Evolutionary conservation across 352 stramenopile species (phyloP).

Genomic region (Globisporangium heterothallicum): DNA sequence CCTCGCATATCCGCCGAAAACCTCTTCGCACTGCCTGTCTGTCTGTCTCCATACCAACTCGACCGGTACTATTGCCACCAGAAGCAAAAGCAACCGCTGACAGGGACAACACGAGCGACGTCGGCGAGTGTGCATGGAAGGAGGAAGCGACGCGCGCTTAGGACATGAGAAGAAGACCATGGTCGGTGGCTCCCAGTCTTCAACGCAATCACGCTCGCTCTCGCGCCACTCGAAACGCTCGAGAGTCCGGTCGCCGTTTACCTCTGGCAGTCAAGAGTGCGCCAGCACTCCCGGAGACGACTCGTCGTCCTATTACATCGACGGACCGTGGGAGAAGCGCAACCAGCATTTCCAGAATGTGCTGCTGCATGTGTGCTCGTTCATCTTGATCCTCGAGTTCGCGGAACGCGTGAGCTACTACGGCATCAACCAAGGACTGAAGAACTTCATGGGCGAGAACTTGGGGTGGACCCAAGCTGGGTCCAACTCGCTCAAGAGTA

Average conservation of each 20-base stretch:
- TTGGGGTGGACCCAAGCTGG: conserved; percentile 71
- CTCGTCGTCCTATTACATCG: conserved; percentile 65
- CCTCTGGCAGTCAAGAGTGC: conserved; percentile 30
- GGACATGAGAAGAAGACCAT: conserved; percentile 4
- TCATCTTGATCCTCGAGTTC: conserved; percentile 86
- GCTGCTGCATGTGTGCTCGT: conserved; percentile 77
- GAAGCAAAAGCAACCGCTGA: neutral
- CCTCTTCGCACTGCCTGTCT: too few species aligned
- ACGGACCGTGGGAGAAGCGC: conserved; percentile 73
- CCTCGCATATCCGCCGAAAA: too few species aligned
- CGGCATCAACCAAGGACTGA: conserved; percentile 83
- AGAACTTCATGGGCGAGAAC: conserved; percentile 84
- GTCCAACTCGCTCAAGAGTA: conserved; percentile 86
- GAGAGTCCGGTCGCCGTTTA: conserved; percentile 25
- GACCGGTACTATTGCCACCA: too few species aligned
- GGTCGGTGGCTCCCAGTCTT: conserved; percentile 15
- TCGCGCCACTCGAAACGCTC: conserved; percentile 47
- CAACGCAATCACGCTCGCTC: conserved; percentile 37
- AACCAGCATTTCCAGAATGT: conserved; percentile 79
- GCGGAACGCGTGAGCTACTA: conserved; percentile 84
- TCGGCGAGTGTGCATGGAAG: conserved; percentile 1
- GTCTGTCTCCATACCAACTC: too few species aligned
- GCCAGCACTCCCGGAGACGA: conserved; percentile 32
- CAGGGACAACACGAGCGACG: neutral
- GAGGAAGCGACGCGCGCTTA: neutral